These are phyloP conservation scores for Pseudozyma sp. DNA, from an alignment of 1,284 basidiomycete genomes.

Conservation along the genomic window DNA sequence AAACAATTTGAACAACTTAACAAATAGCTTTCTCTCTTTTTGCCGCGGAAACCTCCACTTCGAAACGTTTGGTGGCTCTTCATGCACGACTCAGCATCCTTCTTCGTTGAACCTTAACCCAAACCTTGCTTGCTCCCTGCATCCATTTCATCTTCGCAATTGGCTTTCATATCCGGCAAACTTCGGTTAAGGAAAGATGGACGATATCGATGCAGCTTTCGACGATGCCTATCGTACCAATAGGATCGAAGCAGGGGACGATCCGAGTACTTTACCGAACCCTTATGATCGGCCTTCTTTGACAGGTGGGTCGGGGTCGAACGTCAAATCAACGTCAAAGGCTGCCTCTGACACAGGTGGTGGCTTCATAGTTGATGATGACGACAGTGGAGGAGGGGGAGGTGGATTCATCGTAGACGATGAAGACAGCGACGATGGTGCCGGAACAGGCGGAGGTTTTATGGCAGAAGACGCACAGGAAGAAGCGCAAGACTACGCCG, in stretches of 20 bases:
- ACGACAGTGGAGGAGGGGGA: conserved; percentile 10
- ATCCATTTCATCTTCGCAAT: background rate
- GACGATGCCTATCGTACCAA: conserved; percentile 50
- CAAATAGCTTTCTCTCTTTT: background rate
- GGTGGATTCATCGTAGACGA: conserved; percentile 36
- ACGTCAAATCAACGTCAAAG: background rate
- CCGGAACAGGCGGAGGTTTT: conserved; percentile 32
- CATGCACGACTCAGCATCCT: conserved; percentile 34
- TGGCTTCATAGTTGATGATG: conserved; percentile 32
- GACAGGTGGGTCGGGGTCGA: background rate
- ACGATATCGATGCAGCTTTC: conserved; percentile 46
- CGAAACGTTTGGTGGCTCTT: background rate
- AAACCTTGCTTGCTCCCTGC: background rate
- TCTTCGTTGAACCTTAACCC: background rate
- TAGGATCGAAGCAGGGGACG: conserved; percentile 47
- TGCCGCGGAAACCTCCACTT: conserved; percentile 19
- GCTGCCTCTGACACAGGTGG: conserved; percentile 6
- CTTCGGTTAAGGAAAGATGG: conserved; percentile 5
- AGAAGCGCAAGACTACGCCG: background rate
- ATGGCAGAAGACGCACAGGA: conserved; percentile 17
- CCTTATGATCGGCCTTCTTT: conserved; percentile 33
- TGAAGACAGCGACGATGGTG: conserved; percentile 9
- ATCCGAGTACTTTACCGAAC: conserved; percentile 41
- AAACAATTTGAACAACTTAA: too few relatives aligned
- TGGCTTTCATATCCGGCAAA: background rate